These are phyloP conservation scores for Solanum aculeatissimum DNA, from an alignment of 305 asterid genomes.

Conservation along the genomic window DNA sequence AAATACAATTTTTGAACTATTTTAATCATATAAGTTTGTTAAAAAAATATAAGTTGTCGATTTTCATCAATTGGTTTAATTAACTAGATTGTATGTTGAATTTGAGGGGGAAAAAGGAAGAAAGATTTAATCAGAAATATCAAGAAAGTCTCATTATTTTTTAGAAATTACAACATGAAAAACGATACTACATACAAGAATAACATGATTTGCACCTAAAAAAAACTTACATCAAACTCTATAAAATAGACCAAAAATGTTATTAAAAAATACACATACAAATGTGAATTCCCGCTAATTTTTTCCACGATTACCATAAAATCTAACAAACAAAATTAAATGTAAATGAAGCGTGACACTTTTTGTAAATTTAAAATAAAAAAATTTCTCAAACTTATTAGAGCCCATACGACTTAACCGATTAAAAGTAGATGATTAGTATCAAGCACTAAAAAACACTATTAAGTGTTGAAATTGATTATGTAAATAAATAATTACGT, in stretches of 20 bases:
- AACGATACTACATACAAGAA: too few relatives aligned
- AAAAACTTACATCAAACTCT: too few relatives aligned
- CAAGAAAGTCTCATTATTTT: not conserved
- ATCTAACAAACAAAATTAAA: not conserved
- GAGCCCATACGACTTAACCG: not conserved
- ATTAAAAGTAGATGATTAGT: not conserved
- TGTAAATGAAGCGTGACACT: not conserved
- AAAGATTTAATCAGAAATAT: too few relatives aligned
- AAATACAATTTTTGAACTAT: not conserved
- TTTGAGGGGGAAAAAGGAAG: not conserved
- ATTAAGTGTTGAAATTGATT: not conserved
- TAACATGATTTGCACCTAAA: too few relatives aligned
- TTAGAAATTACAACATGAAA: too few relatives aligned
- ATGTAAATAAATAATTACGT: not conserved
- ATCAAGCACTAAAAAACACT: not conserved
- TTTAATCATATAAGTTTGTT: not conserved
- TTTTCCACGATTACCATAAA: not conserved
- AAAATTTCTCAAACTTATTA: not conserved
- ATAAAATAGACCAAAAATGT: not conserved
- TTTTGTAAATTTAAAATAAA: not conserved
- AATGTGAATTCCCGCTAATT: not conserved
- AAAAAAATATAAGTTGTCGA: not conserved
- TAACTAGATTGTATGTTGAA: not conserved
- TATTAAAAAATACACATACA: too few relatives aligned
- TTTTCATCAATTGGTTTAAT: not conserved